phyloP scores from a whole-genome alignment of 2,329 filamentous ascomycete species.

The Diplocarpon rosae region DNA sequence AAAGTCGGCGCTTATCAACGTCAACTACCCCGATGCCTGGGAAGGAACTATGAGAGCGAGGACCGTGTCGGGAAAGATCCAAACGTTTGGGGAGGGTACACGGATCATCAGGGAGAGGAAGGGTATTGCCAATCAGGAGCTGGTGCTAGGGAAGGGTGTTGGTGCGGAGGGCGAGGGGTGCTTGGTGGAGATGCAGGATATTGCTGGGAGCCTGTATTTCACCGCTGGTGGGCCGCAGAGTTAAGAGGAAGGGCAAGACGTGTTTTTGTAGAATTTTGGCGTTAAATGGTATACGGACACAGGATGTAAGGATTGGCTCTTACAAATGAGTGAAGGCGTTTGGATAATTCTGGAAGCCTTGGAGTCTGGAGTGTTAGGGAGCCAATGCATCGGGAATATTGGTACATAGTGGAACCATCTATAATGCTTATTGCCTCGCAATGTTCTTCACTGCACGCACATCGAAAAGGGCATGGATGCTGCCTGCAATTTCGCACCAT shows the following conservation, averaged over 20 bases:
- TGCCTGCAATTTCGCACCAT: no score
- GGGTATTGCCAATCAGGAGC: constrained; percentile 15
- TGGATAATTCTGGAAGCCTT: no score
- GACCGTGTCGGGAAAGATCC: constrained; percentile 19
- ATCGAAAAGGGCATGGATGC: no score
- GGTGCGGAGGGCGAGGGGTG: constrained; percentile 16
- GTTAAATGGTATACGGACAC: no score
- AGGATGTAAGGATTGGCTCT: no score
- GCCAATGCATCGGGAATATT: no score
- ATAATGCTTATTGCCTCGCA: no score
- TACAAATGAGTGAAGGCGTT: no score
- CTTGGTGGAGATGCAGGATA: constrained; percentile 13
- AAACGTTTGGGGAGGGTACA: constrained; percentile 14
- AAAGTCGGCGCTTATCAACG: constrained; percentile 13
- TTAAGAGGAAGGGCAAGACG: not conserved
- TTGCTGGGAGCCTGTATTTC: constrained; percentile 18
- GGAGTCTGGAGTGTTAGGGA: no score
- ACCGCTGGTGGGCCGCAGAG: constrained; percentile 1
- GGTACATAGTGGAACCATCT: no score
- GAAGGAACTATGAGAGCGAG: constrained; percentile 19
- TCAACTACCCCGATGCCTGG: constrained; percentile 22
- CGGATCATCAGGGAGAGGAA: constrained; percentile 16
- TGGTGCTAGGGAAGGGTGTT: constrained; percentile 20
- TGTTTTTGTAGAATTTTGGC: not conserved
- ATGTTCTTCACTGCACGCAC: no score